Evolutionary conservation across 768 basidiomycete genomes (phyloP).

Genomic region (Flagelloscypha sp.): DNA sequence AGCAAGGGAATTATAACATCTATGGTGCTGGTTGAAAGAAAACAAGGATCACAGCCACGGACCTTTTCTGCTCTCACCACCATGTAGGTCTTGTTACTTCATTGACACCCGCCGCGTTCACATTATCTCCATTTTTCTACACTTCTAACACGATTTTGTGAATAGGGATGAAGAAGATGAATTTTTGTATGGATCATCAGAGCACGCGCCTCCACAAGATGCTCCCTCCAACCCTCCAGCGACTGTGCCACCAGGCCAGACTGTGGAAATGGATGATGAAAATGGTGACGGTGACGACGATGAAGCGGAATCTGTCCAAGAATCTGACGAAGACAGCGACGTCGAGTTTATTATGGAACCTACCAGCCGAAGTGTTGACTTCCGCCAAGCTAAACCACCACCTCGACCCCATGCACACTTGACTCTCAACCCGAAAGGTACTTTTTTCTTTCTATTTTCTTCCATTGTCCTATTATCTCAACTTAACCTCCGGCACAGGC

Average conservation of each 20-base stretch:
- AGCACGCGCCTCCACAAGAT: constrained; percentile 23
- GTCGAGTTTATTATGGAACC: constrained; percentile 90
- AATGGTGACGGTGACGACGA: constrained; percentile 32
- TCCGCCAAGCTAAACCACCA: constrained; percentile 56
- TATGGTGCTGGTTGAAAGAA: too few relatives aligned
- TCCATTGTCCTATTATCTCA: constrained; percentile 27
- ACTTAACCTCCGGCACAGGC: constrained; percentile 23
- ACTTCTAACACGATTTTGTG: too few relatives aligned
- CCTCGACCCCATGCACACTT: constrained; percentile 1
- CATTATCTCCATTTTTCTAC: too few relatives aligned
- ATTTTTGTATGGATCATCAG: constrained; percentile 58
- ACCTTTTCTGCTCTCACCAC: too few relatives aligned
- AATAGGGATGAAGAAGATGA: constrained; percentile 75
- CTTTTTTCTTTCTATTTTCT: constrained; percentile 2
- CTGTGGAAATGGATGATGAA: constrained; percentile 19
- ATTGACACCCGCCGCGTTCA: too few relatives aligned
- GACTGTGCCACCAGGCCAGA: constrained; percentile 12
- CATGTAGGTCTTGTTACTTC: too few relatives aligned
- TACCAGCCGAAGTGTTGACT: constrained; percentile 61
- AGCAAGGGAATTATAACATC: too few relatives aligned
- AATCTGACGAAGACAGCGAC: constrained; percentile 37
- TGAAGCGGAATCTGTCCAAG: constrained; percentile 33
- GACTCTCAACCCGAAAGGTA: constrained; percentile 1
- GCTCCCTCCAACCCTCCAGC: too few relatives aligned
- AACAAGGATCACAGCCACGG: too few relatives aligned